phyloP scores from a whole-genome alignment of 495 filamentous ascomycete genomes.

The Chaetomidium leptoderma region DNA sequence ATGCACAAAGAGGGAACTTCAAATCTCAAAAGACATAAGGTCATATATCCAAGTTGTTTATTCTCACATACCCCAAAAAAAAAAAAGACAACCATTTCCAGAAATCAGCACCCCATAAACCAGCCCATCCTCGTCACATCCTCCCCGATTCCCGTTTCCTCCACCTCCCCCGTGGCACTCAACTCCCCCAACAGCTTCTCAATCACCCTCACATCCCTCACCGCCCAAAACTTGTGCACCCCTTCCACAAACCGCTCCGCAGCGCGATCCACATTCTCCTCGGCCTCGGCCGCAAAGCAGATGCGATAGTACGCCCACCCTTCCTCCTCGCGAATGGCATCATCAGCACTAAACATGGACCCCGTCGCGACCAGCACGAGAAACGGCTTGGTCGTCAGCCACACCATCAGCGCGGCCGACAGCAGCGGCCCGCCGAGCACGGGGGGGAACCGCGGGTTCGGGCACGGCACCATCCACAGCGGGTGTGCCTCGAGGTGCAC shows the following conservation, averaged over 20 bases:
- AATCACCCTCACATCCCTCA: conserved; percentile 61
- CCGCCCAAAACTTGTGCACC: conserved; percentile 67
- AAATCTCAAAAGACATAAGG: not conserved
- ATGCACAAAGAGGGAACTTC: not conserved
- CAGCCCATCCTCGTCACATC: conserved; percentile 11
- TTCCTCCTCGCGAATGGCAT: conserved; percentile 46
- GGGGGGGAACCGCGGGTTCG: conserved; percentile 17
- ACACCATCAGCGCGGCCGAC: conserved; percentile 63
- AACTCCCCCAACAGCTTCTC: conserved; percentile 43
- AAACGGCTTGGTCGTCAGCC: conserved; percentile 63
- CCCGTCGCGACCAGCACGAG: conserved; percentile 65
- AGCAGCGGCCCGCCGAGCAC: conserved; percentile 43
- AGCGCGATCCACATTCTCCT: conserved; percentile 57
- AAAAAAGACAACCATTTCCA: not conserved
- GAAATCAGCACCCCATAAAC: conserved; percentile 19
- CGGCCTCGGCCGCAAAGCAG: conserved; percentile 78
- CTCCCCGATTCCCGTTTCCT: not conserved
- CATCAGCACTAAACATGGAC: conserved; percentile 63
- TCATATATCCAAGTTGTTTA: not conserved
- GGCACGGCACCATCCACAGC: conserved; percentile 47
- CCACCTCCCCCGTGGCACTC: not conserved
- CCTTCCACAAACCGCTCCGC: conserved; percentile 62
- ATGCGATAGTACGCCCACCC: conserved; percentile 68
- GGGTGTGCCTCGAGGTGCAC: conserved; percentile 68
- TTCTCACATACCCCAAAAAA: not conserved